Evolutionary conservation across 2,329 filamentous ascomycete species (phyloP).

Genomic region (Colletotrichum chlorophyti): DNA sequence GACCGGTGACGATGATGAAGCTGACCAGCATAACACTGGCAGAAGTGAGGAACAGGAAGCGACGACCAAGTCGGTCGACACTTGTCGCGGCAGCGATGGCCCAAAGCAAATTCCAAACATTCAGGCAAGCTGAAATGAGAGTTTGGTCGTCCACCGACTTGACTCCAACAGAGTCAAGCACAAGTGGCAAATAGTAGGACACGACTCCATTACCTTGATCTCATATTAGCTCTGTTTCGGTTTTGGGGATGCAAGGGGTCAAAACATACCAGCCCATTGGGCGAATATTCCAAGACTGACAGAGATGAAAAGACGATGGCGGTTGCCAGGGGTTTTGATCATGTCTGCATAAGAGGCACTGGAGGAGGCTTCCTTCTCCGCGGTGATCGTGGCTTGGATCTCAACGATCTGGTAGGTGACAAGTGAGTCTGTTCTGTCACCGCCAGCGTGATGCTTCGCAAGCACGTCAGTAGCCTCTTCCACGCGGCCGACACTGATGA

Average conservation of each 20-base stretch:
- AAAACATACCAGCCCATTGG: conserved; percentile 37
- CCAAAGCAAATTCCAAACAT: conserved; percentile 27
- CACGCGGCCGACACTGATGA: conserved; percentile 36
- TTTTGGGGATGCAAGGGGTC: conserved; percentile 36
- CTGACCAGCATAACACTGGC: conserved; percentile 21
- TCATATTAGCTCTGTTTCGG: not conserved
- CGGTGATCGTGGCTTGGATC: conserved; percentile 31
- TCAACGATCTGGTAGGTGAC: conserved; percentile 38
- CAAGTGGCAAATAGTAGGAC: conserved; percentile 32
- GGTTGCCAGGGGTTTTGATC: conserved; percentile 34
- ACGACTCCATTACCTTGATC: conserved; percentile 37
- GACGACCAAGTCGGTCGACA: conserved; percentile 23
- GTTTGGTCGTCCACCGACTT: conserved; percentile 43
- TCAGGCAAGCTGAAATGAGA: conserved; percentile 37
- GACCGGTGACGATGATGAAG: conserved; percentile 23
- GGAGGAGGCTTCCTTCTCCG: conserved; percentile 28
- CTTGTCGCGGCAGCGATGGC: conserved; percentile 22
- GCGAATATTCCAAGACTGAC: conserved; percentile 37
- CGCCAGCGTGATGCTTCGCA: conserved; percentile 48
- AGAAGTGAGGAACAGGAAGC: conserved; percentile 21
- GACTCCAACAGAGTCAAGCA: conserved; percentile 34
- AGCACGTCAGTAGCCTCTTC: conserved; percentile 44
- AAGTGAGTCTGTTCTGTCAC: conserved; percentile 45
- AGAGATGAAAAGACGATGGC: conserved; percentile 38
- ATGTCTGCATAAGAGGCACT: conserved; percentile 22